phyloP scores from a whole-genome alignment of 1,284 basidiomycete species.

The Sporisorium iseilematis-ciliati region DNA sequence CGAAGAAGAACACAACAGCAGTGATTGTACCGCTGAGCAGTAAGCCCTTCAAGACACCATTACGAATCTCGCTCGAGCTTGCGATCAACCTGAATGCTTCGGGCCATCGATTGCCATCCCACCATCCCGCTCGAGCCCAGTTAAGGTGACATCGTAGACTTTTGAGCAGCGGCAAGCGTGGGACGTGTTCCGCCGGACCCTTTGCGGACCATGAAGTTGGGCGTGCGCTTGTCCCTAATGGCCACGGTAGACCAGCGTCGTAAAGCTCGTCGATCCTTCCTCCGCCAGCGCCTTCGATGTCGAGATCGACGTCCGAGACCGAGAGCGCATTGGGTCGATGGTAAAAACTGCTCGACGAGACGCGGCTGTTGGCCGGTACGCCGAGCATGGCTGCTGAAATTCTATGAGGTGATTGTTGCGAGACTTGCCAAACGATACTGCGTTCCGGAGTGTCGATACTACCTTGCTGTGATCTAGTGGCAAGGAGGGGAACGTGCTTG shows the following conservation, averaged over 20 bases:
- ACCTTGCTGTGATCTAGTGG: background rate
- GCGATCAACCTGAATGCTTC: constrained; percentile 48
- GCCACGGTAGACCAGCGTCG: constrained; percentile 56
- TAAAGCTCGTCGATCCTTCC: constrained; percentile 63
- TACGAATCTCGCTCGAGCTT: constrained; percentile 58
- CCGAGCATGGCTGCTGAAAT: constrained; percentile 35
- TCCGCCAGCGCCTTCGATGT: constrained; percentile 63
- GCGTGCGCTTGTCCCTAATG: constrained; percentile 29
- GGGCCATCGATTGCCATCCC: constrained; percentile 59
- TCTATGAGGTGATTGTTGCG: background rate
- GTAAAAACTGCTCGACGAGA: constrained; percentile 32
- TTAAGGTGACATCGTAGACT: constrained; percentile 50
- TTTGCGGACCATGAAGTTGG: constrained; percentile 60
- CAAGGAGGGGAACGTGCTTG: background rate
- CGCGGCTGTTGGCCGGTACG: constrained; percentile 42
- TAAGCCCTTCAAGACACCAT: constrained; percentile 63
- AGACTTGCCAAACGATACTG: background rate
- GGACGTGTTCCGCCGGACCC: constrained; percentile 55
- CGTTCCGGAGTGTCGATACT: too few relatives aligned
- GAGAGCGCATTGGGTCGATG: constrained; percentile 31
- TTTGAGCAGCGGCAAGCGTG: constrained; percentile 41
- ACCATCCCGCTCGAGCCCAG: constrained; percentile 61
- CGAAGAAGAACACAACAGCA: constrained; percentile 63
- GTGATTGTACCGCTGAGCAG: constrained; percentile 60
- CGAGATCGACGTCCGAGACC: constrained; percentile 62